Evolutionary conservation across 1,284 basidiomycete species (phyloP).

Genomic region (Papiliotrema terrestris): DNA sequence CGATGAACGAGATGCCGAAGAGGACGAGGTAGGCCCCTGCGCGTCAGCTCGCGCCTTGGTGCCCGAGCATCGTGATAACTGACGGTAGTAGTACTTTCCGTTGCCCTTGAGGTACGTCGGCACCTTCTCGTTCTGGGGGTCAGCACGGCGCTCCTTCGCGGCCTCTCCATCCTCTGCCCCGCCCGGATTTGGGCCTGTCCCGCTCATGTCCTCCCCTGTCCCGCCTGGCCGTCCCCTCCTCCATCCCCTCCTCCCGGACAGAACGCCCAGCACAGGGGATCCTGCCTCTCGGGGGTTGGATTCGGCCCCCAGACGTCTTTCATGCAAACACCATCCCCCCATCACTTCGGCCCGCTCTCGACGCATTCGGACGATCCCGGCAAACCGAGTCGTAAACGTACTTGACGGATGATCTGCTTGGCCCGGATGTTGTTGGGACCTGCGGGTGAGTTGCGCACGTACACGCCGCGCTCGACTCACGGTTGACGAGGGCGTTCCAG

Average conservation of each 20-base stretch:
- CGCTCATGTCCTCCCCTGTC: background rate
- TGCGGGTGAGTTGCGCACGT: conserved; percentile 16
- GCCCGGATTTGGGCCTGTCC: too few relatives aligned
- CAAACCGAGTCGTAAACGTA: conserved; percentile 17
- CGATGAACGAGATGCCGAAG: conserved; percentile 37
- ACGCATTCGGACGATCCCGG: background rate
- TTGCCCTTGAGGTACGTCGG: conserved; percentile 9
- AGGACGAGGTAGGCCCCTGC: conserved; percentile 44
- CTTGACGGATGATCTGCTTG: conserved; percentile 46
- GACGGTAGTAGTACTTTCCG: conserved; percentile 35
- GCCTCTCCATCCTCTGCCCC: background rate
- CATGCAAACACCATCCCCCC: background rate
- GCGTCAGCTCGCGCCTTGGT: too few relatives aligned
- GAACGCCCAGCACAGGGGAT: background rate
- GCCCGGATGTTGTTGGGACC: conserved; percentile 38
- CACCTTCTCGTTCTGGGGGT: conserved; percentile 4
- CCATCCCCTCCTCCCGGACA: background rate
- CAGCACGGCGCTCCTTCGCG: background rate
- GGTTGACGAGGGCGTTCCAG: conserved; percentile 32
- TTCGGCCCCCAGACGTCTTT: too few relatives aligned
- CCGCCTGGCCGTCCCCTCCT: background rate
- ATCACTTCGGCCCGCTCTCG: background rate
- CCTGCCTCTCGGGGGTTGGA: too few relatives aligned
- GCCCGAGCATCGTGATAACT: conserved; percentile 22
- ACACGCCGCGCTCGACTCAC: conserved; percentile 17